Evolutionary conservation across 2,329 filamentous ascomycete genomes (phyloP), one percentile per base, ranked within the genome.

Genomic region (Alternaria alternata): DNA sequence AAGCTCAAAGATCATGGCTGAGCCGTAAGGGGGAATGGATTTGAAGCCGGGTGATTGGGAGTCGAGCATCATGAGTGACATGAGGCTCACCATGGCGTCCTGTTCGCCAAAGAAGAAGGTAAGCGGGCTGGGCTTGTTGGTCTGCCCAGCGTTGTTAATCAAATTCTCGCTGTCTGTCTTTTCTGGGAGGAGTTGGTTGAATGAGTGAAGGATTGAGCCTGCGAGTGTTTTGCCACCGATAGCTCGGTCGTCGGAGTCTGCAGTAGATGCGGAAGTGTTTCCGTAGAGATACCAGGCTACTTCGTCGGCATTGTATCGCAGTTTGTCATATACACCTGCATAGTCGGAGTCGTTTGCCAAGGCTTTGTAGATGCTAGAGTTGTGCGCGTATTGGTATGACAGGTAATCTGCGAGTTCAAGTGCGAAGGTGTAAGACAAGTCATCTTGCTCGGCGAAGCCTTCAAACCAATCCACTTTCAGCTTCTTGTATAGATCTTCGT

Each of bases 381-480:
- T 86, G 74, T 89, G 86, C 18, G 78, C 67, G 51, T 81, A 81
- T 39, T 82, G 79, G 70, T 88, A 88, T 32, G 82, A 80, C 44
- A 88, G 73, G 65, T 84, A 87, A 61, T 89, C 85, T 54, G 81
- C 85, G 61, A 89, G 84, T 12, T 79, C 69, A 61, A 83, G 81
- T 2, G 86, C 86, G 57, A 87, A 84, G 9, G 71, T 72, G 68
- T 86, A 87, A 54, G 80, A 80, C 73, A 72, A 49, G 44, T 64
- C 72, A 2, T 72, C 66, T 41, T 69, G 62, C 11, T 74, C 67
- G 20, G 85, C 75, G 30, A 81, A 70, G 1, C 77, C 81, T 2
- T 78, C 71, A 20, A 88, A 77, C 49, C 81, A 77, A 9, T 78
- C 71, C 22, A 71, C 59, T 54, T 83, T 80, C 22, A 88, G 68